A percentile compares a stretch with the other conserved stretches of the same genome.
These are phyloP conservation scores for Stipa capillata DNA, from an alignment of 176 grass and related monocot genomes.

Conservation along the genomic window DNA sequence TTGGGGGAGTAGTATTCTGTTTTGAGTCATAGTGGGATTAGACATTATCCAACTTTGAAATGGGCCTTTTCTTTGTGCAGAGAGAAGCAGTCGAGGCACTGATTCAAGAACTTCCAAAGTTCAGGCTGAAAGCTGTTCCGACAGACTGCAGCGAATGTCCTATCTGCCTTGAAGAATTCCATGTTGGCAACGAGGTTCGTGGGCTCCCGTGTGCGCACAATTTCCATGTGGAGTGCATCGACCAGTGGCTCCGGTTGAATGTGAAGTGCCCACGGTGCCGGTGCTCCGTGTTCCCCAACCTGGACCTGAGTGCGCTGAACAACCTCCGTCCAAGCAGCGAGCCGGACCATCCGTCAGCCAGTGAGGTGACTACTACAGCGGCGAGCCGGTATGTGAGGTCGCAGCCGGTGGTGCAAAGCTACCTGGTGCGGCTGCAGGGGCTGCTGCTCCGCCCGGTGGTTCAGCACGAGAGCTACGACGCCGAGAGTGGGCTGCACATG, in stretches of 20 bases:
- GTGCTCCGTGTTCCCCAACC: slow-evolving; percentile 94
- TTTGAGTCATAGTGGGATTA: not conserved
- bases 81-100: slow-evolving; percentile 96
- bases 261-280: slow-evolving; percentile 92
- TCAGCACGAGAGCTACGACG: not conserved
- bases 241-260: slow-evolving; percentile 91
- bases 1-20: not conserved
- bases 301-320: slow-evolving; percentile 88
- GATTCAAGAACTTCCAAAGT: slow-evolving; percentile 95
- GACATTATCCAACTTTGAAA: not conserved
- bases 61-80: slow-evolving; percentile 26
- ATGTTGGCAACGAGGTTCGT: slow-evolving; percentile 87
- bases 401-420: slow-evolving; percentile 41
- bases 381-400: slow-evolving; percentile 35
- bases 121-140: slow-evolving; percentile 82
- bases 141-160: slow-evolving; percentile 94
- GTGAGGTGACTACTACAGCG: slow-evolving; percentile 35
- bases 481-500: not conserved
- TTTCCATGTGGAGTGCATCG: slow-evolving; percentile 95
- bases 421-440: slow-evolving; percentile 63
- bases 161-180: slow-evolving; percentile 96
- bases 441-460: slow-evolving; percentile 46
- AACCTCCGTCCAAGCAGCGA: slow-evolving; percentile 48
- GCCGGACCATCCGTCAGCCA: slow-evolving; percentile 36
- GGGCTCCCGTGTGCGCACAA: slow-evolving; percentile 94